Conservation (phyloP, 2,329 filamentous ascomycete species). For the Pseudodiploospora longispora region DNA sequence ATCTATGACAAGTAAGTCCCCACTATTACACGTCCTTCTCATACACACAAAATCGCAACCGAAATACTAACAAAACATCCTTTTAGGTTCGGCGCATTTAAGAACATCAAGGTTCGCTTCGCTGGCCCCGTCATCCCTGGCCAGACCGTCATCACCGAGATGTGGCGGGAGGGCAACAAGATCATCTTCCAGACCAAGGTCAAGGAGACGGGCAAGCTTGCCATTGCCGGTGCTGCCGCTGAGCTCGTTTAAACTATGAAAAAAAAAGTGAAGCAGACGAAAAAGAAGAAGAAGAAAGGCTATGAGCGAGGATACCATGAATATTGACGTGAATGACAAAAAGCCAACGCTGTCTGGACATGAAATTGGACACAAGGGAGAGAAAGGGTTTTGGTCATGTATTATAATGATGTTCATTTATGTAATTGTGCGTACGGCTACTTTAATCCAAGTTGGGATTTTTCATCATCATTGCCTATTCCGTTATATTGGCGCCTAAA, state of each 20-base stretch:
- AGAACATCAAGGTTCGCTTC: constrained; percentile 90
- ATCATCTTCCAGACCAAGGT: constrained; percentile 82
- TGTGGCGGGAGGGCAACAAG: constrained; percentile 81
- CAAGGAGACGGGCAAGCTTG: constrained; percentile 86
- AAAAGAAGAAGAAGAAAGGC: constrained; percentile 23
- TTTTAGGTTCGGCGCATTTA: constrained; percentile 61
- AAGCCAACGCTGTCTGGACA: no score
- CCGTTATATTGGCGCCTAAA: no score
- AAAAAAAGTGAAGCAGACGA: neutral
- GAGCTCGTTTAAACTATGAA: constrained; percentile 48
- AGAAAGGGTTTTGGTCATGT: neutral
- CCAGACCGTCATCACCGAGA: constrained; percentile 85
- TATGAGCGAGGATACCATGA: neutral
- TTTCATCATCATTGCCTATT: no score
- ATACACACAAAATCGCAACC: neutral
- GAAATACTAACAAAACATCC: constrained; percentile 1
- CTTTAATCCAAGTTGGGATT: no score
- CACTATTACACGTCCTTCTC: neutral
- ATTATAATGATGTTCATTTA: no score
- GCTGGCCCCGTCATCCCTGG: constrained; percentile 78
- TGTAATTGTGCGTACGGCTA: no score
- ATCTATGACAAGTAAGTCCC: constrained; percentile 56
- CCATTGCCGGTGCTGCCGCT: constrained; percentile 71
- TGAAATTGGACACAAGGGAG: no score
- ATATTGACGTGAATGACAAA: neutral